A percentile compares a stretch with the other conserved stretches of the same genome.
Evolutionary conservation across 1,139 yeast genomes (phyloP).

Genomic region (Candida sanyaensis): DNA sequence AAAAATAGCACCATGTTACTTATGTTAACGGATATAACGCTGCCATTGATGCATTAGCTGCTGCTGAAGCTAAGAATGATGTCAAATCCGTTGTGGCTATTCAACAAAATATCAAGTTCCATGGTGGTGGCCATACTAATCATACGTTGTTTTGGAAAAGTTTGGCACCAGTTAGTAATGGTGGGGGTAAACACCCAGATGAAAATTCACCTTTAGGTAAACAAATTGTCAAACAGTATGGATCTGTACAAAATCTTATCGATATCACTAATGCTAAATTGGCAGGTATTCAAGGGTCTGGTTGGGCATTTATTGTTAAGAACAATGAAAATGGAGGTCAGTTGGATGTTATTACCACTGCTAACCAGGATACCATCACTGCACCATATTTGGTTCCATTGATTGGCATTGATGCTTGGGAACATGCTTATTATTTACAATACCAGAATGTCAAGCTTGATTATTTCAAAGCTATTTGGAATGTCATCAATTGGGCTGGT

Average conservation of each 20-base stretch:
- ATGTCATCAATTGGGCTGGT: constrained; percentile 50
- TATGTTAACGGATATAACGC: constrained; percentile 44
- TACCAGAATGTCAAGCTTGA: constrained; percentile 50
- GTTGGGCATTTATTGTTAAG: constrained; percentile 52
- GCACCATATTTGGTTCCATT: constrained; percentile 43
- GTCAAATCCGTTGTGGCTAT: constrained; percentile 38
- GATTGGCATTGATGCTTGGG: constrained; percentile 54
- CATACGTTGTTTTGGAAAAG: constrained; percentile 48
- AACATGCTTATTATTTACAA: constrained; percentile 52
- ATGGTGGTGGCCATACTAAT: constrained; percentile 49
- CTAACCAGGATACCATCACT: constrained; percentile 47
- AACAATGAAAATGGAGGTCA: constrained; percentile 40
- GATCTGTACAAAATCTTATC: constrained; percentile 42
- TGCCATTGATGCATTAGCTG: constrained; percentile 38
- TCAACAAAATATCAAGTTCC: constrained; percentile 43
- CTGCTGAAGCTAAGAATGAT: constrained; percentile 38
- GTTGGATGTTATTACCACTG: constrained; percentile 45
- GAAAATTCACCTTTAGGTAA: constrained; percentile 33
- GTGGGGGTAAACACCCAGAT: constrained; percentile 44
- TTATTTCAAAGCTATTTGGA: constrained; percentile 51
- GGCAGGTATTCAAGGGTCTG: constrained; percentile 50
- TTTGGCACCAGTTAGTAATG: constrained; percentile 41
- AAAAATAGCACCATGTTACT: constrained; percentile 36
- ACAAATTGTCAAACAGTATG: constrained; percentile 39
- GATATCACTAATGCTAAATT: constrained; percentile 39